A percentile compares a stretch with the other conserved stretches of the same genome.
These are phyloP conservation scores for Aspergillus baeticus DNA, from an alignment of 495 filamentous ascomycete genomes.

Conservation along the genomic window DNA sequence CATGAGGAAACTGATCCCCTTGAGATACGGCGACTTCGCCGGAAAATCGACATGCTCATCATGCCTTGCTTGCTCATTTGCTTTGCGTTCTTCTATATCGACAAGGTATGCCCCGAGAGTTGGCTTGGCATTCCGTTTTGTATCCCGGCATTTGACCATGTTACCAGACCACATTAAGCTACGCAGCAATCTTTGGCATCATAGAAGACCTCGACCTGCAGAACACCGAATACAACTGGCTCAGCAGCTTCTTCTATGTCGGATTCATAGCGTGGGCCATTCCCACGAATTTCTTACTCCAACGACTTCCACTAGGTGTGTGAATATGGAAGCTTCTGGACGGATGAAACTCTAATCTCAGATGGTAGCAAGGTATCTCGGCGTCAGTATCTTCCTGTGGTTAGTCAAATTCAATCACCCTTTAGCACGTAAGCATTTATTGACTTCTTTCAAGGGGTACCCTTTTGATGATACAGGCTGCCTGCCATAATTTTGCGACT, in stretches of 20 bases:
- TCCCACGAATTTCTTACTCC: slow-evolving; percentile 54
- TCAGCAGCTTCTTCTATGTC: slow-evolving; percentile 49
- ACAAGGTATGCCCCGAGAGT: slow-evolving; percentile 39
- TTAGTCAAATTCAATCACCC: slow-evolving; percentile 10
- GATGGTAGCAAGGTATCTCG: slow-evolving; percentile 51
- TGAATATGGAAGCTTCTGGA: background rate
- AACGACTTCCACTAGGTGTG: slow-evolving; percentile 54
- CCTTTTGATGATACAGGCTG: slow-evolving; percentile 56
- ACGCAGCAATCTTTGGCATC: slow-evolving; percentile 61
- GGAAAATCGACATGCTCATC: slow-evolving; percentile 56
- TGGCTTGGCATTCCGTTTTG: background rate
- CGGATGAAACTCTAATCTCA: slow-evolving; percentile 1
- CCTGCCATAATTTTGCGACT: slow-evolving; percentile 51
- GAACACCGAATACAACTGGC: slow-evolving; percentile 51
- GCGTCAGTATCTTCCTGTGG: slow-evolving; percentile 60
- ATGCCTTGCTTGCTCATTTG: slow-evolving; percentile 52
- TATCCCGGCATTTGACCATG: slow-evolving; percentile 9
- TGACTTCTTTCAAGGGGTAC: slow-evolving; percentile 37
- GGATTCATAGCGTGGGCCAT: slow-evolving; percentile 51
- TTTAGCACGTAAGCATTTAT: background rate
- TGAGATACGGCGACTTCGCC: slow-evolving; percentile 47
- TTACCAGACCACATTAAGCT: slow-evolving; percentile 52
- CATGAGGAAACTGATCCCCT: slow-evolving; percentile 48
- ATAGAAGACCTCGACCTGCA: slow-evolving; percentile 45
- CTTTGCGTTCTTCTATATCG: slow-evolving; percentile 62